A percentile compares a stretch with the other conserved stretches of the same genome.
Evolutionary conservation across 441 rosid species (phyloP).

Genomic region (Omphalea diandra): DNA sequence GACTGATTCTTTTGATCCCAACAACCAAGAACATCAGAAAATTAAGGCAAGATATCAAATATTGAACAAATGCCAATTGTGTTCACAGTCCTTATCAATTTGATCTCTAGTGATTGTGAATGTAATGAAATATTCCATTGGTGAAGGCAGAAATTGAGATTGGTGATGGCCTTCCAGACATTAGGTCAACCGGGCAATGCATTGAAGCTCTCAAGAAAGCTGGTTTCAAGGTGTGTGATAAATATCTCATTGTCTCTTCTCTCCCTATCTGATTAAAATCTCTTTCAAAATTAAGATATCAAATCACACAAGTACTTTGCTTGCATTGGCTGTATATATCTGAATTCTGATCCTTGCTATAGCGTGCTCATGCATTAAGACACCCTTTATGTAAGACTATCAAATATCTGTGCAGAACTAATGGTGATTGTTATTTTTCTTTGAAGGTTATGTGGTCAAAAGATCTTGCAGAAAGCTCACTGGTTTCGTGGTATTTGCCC

Average conservation of each 20-base stretch:
- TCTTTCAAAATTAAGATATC: not conserved
- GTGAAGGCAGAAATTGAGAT: constrained; percentile 81
- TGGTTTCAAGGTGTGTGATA: constrained; percentile 65
- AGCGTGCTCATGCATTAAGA: not conserved
- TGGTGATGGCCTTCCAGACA: constrained; percentile 93
- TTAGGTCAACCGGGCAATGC: constrained; percentile 71
- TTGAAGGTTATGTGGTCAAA: constrained; percentile 78
- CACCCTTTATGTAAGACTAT: not conserved
- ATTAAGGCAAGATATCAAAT: constrained; percentile 55
- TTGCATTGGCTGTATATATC: not conserved
- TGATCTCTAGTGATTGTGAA: constrained; percentile 11
- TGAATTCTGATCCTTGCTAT: not conserved
- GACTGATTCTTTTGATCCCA: constrained; percentile 85
- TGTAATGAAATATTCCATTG: not conserved
- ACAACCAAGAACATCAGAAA: constrained; percentile 62
- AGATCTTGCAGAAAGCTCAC: constrained; percentile 68
- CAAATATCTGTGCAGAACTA: not conserved
- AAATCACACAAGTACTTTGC: not conserved
- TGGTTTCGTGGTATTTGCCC: constrained; percentile 89
- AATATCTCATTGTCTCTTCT: not conserved
- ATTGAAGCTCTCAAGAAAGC: constrained; percentile 77
- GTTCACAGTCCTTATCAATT: not conserved
- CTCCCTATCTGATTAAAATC: not conserved
- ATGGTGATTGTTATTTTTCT: not conserved
- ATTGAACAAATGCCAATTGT: not conserved